A percentile compares a stretch with the other conserved stretches of the same genome.
These are phyloP conservation scores for Ilex aquifolium DNA, from an alignment of 257 asterid species.

Conservation along the genomic window DNA sequence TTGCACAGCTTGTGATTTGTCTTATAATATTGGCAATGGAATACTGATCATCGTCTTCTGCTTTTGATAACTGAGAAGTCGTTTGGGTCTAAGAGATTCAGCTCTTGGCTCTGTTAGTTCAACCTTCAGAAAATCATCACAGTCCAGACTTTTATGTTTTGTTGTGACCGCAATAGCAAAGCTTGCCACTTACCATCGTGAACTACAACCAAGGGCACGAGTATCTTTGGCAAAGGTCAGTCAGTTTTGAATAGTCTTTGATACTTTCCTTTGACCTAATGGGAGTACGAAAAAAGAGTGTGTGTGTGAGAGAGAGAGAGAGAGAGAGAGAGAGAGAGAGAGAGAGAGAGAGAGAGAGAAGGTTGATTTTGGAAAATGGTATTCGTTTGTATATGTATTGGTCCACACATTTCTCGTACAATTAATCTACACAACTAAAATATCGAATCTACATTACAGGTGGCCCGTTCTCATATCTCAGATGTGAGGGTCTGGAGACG, in stretches of 20 bases:
- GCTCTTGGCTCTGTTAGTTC: conserved; percentile 59
- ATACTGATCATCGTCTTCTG: conserved; percentile 14
- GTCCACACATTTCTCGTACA: not conserved
- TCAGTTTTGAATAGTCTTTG: not conserved
- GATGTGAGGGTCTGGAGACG: conserved; percentile 83
- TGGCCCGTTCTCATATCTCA: conserved; percentile 77
- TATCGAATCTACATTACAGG: conserved; percentile 27
- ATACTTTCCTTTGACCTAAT: not conserved
- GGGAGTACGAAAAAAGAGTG: not conserved
- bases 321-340: no score
- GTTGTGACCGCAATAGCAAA: conserved; percentile 94
- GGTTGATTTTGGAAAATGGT: not conserved
- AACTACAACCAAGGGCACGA: conserved; percentile 80
- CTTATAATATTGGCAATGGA: conserved; percentile 7
- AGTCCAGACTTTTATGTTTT: conserved; percentile 86
- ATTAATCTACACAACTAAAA: not conserved
- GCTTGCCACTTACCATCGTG: conserved; percentile 80
- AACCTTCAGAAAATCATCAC: conserved; percentile 61
- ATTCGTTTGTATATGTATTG: not conserved
- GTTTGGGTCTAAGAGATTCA: conserved; percentile 67
- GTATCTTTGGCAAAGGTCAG: conserved; percentile 86
- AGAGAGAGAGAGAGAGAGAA: not conserved
- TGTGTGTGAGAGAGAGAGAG: no score
- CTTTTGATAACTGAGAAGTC: conserved; percentile 34
- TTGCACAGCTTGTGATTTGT: conserved; percentile 1